Percentiles rank a stretch among this genome's conserved stretches.
These are phyloP conservation scores for Protoeuglena noctilucae DNA, from an alignment of 139 green algal species.

Conservation along the genomic window DNA sequence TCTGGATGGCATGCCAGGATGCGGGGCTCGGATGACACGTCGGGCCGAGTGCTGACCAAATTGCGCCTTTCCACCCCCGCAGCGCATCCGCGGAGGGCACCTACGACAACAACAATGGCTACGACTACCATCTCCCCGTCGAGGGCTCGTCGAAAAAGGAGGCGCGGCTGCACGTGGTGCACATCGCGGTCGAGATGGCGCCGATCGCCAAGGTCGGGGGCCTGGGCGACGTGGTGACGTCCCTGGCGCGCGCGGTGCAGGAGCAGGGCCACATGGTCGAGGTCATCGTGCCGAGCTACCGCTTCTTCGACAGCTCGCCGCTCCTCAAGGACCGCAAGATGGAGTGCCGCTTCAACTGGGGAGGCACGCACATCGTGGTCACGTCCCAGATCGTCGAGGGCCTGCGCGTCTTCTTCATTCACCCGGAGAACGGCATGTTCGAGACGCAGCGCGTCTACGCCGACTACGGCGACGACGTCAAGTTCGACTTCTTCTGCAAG, in stretches of 20 bases:
- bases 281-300: conserved; percentile 57
- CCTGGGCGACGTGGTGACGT: conserved; percentile 88
- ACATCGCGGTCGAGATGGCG: conserved; percentile 95
- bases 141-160: conserved; percentile 20
- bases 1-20: neutral
- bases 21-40: too few species aligned
- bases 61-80: conserved; percentile 98
- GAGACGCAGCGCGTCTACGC: conserved; percentile 18
- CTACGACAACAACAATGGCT: conserved; percentile 77
- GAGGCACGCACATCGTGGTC: conserved; percentile 32
- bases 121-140: conserved; percentile 87
- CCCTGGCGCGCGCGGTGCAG: conserved; percentile 64
- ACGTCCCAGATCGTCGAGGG: conserved; percentile 36
- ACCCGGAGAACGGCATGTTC: conserved; percentile 29
- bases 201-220: conserved; percentile 95
- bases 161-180: conserved; percentile 54
- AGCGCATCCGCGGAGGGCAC: conserved; percentile 39
- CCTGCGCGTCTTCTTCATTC: conserved; percentile 35
- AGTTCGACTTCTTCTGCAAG: conserved; percentile 38
- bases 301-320: conserved; percentile 49
- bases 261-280: conserved; percentile 71
- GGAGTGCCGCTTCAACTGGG: conserved; percentile 39
- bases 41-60: conserved; percentile 86
- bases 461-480: conserved; percentile 23
- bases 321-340: conserved; percentile 46